Evolutionary conservation across 305 asterid species (phyloP).

Genomic region (Solanum chacoense): DNA sequence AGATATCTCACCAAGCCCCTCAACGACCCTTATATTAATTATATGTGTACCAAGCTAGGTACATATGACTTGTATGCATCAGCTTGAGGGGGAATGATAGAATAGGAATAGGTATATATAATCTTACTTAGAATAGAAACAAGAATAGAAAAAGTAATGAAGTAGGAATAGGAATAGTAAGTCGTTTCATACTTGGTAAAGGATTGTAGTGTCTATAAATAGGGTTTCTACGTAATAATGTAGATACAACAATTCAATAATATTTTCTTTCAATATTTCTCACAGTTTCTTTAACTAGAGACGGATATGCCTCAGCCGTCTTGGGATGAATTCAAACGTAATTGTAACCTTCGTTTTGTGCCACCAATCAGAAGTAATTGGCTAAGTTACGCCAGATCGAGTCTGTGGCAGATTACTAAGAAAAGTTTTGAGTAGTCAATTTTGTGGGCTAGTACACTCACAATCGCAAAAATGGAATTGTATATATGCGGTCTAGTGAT

Average conservation of each 20-base stretch:
- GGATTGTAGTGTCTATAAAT: background rate
- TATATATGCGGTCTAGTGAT: background rate
- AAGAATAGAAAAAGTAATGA: background rate
- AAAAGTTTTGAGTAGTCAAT: background rate
- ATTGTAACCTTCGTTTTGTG: background rate
- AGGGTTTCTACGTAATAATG: background rate
- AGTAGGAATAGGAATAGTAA: background rate
- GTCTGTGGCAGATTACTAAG: background rate
- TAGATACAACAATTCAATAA: background rate
- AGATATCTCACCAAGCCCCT: background rate
- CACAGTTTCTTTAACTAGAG: background rate
- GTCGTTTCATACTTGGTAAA: background rate
- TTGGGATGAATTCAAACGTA: background rate
- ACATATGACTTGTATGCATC: background rate
- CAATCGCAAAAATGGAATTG: background rate
- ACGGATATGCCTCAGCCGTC: background rate
- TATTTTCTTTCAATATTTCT: background rate
- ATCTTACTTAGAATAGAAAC: background rate
- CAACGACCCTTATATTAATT: background rate
- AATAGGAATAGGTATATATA: background rate
- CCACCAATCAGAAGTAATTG: background rate
- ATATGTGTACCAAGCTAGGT: background rate
- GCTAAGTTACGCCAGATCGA: background rate
- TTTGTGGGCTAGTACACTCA: background rate
- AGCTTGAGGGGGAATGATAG: background rate